Evolutionary conservation across 2,329 filamentous ascomycete genomes (phyloP).

Genomic region (Fusarium sp.): DNA sequence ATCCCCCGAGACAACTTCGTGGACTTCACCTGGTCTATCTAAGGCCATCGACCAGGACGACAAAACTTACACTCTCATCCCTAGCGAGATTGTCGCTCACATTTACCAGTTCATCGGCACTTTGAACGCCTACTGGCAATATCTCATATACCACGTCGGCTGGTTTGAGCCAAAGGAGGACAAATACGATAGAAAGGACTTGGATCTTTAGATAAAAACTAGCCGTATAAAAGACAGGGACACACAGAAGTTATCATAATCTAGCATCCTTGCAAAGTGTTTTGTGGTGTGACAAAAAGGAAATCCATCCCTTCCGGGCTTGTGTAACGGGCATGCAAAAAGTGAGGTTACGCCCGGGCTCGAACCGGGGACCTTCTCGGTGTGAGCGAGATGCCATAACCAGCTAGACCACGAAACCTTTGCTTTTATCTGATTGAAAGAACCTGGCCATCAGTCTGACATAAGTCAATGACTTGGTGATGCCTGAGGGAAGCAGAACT

Average conservation of each 20-base stretch:
- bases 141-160: not conserved
- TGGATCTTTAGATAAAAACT: not conserved
- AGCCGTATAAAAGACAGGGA: too few relatives aligned
- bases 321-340: not conserved
- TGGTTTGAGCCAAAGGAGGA: not conserved
- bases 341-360: slow-evolving; percentile 17
- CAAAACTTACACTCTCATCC: not conserved
- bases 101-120: not conserved
- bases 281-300: too few relatives aligned
- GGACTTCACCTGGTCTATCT: not conserved
- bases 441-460: not conserved
- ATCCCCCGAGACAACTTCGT: not conserved
- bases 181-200: not conserved
- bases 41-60: not conserved
- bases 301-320: too few relatives aligned
- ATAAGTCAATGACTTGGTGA: not conserved
- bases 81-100: not conserved
- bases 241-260: too few relatives aligned
- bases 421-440: too few relatives aligned
- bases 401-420: slow-evolving; percentile 32
- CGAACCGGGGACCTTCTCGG: slow-evolving; percentile 35
- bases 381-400: slow-evolving; percentile 38
- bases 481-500: not conserved
- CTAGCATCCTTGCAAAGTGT: too few relatives aligned
- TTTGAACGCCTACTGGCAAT: not conserved